phyloP scores from a whole-genome alignment of 495 filamentous ascomycete genomes.

The Penicillium steckii region DNA sequence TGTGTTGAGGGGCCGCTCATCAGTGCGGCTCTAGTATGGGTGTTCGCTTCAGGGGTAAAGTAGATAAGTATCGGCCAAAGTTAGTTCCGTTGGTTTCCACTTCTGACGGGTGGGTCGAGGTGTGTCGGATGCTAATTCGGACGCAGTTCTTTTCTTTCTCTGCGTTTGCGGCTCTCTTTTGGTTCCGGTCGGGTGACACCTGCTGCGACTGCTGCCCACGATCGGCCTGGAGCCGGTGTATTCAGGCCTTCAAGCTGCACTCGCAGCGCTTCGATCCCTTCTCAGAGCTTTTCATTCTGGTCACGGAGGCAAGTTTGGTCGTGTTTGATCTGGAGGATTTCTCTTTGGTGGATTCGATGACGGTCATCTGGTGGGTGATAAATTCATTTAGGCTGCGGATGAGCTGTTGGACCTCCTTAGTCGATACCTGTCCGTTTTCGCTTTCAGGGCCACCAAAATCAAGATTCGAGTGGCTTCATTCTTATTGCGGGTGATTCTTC shows the following conservation, averaged over 20 bases:
- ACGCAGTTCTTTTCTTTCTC: slow-evolving; percentile 15
- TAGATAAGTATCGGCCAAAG: slow-evolving; percentile 20
- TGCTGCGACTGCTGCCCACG: too few species aligned
- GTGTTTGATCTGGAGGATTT: background rate
- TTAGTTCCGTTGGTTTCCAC: slow-evolving; percentile 10
- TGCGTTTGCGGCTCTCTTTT: background rate
- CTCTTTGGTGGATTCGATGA: background rate
- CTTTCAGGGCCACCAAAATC: too few species aligned
- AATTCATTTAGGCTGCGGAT: background rate
- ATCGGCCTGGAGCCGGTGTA: too few species aligned
- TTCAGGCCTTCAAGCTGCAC: too few species aligned
- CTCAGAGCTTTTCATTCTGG: background rate
- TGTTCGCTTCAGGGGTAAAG: slow-evolving; percentile 12
- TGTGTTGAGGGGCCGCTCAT: slow-evolving; percentile 8
- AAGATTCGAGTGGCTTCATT: too few species aligned
- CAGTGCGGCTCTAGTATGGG: slow-evolving; percentile 14
- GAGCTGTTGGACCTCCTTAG: slow-evolving; percentile 1
- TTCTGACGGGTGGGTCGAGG: slow-evolving; percentile 16
- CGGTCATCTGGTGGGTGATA: background rate
- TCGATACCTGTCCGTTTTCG: slow-evolving; percentile 1
- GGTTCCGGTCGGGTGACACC: too few species aligned
- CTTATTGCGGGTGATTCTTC: too few species aligned
- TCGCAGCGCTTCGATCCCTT: too few species aligned
- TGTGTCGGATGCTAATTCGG: slow-evolving; percentile 17
- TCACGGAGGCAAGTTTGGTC: background rate